phyloP scores from a whole-genome alignment of 164 flowering plant species.

The Brasenia schreberi region DNA sequence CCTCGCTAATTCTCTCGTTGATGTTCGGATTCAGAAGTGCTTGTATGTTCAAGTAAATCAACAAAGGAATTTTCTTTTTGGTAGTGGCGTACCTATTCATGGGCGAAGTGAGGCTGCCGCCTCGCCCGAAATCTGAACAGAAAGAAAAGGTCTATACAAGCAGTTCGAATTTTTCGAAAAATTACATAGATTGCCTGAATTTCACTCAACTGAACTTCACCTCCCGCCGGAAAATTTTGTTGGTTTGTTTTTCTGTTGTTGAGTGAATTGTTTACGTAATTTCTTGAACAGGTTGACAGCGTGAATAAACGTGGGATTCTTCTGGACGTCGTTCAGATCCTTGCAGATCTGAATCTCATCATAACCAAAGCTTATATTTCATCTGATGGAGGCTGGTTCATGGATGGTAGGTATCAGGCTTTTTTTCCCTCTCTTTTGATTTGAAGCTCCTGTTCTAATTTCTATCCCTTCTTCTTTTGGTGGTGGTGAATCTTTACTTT shows the following conservation, averaged over 20 bases:
- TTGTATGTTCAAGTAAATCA: too few relatives aligned
- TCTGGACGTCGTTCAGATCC: conserved; percentile 74
- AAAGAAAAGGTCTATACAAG: too few relatives aligned
- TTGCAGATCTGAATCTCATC: conserved; percentile 63
- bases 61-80: too few relatives aligned
- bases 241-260: not conserved
- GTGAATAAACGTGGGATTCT: conserved; percentile 73
- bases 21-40: too few relatives aligned
- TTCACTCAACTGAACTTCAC: not conserved
- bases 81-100: too few relatives aligned
- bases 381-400: conserved; percentile 91
- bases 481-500: not conserved
- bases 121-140: too few relatives aligned
- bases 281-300: conserved; percentile 63
- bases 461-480: not conserved
- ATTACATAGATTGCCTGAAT: not conserved
- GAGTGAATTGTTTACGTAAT: not conserved
- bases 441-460: not conserved
- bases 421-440: not conserved
- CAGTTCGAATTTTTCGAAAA: not conserved
- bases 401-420: conserved; percentile 60
- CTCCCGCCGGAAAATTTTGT: not conserved
- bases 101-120: too few relatives aligned
- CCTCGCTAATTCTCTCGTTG: not conserved
- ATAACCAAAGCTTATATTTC: conserved; percentile 78